These are phyloP conservation scores for Furcasterigmium furcatum DNA, from an alignment of 2,329 filamentous ascomycete species.

Conservation along the genomic window DNA sequence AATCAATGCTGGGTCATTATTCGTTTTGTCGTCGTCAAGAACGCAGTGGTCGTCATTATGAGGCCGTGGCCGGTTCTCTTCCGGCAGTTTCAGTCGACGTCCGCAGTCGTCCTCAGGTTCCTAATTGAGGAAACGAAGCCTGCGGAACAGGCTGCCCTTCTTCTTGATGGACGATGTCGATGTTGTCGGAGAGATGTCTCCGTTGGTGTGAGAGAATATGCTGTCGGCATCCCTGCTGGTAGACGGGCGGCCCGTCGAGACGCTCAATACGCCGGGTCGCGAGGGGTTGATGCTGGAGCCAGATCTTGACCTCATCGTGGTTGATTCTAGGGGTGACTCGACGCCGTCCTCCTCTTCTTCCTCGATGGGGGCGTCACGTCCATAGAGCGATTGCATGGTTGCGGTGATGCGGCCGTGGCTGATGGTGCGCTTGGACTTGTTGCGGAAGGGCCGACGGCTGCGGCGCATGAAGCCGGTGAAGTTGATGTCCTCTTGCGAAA, in stretches of 20 bases:
- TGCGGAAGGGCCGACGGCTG: slow-evolving; percentile 36
- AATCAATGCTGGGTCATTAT: neutral
- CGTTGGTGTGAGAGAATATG: slow-evolving; percentile 20
- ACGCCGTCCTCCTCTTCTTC: slow-evolving; percentile 11
- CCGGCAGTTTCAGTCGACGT: neutral
- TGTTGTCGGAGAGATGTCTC: slow-evolving; percentile 12
- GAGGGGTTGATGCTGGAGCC: slow-evolving; percentile 11
- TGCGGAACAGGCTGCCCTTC: slow-evolving; percentile 6
- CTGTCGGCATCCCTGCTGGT: slow-evolving; percentile 35
- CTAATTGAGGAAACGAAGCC: slow-evolving; percentile 11
- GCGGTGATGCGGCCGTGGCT: slow-evolving; percentile 41
- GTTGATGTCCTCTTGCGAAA: slow-evolving; percentile 51
- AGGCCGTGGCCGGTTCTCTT: neutral
- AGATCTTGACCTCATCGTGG: neutral
- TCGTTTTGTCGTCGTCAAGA: neutral
- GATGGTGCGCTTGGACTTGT: slow-evolving; percentile 43
- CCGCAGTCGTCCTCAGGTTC: neutral
- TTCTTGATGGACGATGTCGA: slow-evolving; percentile 3
- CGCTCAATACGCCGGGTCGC: slow-evolving; percentile 5
- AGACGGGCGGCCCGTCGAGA: slow-evolving; percentile 8
- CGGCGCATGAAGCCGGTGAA: slow-evolving; percentile 36
- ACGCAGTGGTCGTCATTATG: neutral
- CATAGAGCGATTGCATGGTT: slow-evolving; percentile 28
- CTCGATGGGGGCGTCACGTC: slow-evolving; percentile 19
- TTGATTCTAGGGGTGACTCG: slow-evolving; percentile 5